A percentile compares a stretch with the other conserved stretches of the same genome.
Evolutionary conservation across 2,329 filamentous ascomycete species (phyloP).

Genomic region (Hypomyces perniciosus): DNA sequence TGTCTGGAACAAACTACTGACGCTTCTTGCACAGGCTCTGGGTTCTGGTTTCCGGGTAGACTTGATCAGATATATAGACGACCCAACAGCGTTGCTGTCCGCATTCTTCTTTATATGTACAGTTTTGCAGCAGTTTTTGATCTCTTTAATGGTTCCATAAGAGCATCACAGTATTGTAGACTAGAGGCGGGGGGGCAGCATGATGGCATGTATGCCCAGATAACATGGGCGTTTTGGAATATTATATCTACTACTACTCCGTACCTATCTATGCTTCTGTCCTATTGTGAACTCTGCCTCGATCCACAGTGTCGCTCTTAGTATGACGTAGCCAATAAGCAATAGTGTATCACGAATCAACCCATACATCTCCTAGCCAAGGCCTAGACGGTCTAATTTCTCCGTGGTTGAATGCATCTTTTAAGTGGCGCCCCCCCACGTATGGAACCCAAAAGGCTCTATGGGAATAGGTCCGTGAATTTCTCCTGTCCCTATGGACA

Average conservation of each 20-base stretch:
- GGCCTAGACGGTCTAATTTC: constrained; percentile 15
- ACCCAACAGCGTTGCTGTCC: constrained; percentile 1
- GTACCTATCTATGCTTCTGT: too few species aligned
- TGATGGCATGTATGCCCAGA: background rate
- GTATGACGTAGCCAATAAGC: too few species aligned
- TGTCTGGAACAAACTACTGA: constrained; percentile 7
- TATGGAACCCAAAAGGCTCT: background rate
- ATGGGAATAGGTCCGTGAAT: background rate
- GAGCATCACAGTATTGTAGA: too few species aligned
- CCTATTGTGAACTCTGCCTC: too few species aligned
- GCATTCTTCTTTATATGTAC: background rate
- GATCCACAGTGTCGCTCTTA: too few species aligned
- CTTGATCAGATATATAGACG: constrained; percentile 1
- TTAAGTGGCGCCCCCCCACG: constrained; percentile 6
- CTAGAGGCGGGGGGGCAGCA: too few species aligned
- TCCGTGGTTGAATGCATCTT: constrained; percentile 13
- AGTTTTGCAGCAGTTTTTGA: background rate
- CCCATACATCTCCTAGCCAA: background rate
- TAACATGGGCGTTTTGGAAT: too few species aligned
- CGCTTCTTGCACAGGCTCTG: constrained; percentile 27
- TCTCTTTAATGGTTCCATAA: too few species aligned
- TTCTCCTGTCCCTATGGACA: background rate
- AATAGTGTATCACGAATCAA: too few species aligned
- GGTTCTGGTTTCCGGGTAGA: constrained; percentile 34
- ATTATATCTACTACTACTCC: too few species aligned